A percentile compares a stretch with the other conserved stretches of the same genome.
Conservation (phyloP, 805 yeast genomes). For the Diddensiella caesifluorescens region DNA sequence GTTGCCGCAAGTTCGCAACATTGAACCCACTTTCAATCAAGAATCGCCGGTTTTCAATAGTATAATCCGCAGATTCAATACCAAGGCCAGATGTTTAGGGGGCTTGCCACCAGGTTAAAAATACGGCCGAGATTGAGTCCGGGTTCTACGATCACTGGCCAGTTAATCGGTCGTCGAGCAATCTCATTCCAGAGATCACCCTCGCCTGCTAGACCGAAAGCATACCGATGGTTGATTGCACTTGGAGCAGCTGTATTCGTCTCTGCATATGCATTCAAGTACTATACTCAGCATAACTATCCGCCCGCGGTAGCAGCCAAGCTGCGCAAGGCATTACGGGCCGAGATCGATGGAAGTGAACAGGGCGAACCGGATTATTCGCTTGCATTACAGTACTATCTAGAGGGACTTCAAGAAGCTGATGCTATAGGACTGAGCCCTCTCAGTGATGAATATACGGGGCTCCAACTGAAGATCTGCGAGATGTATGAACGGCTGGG, state of each 20-base stretch:
- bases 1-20: too few relatives aligned
- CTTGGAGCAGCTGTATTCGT: slow-evolving; percentile 11
- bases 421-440: slow-evolving; percentile 50
- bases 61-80: too few relatives aligned
- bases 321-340: slow-evolving; percentile 74
- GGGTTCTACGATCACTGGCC: too few relatives aligned
- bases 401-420: slow-evolving; percentile 66
- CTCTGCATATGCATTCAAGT: slow-evolving; percentile 17
- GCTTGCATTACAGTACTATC: slow-evolving; percentile 64
- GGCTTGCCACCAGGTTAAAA: not conserved
- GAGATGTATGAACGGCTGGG: slow-evolving; percentile 77
- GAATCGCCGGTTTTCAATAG: too few relatives aligned
- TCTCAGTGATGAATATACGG: slow-evolving; percentile 77
- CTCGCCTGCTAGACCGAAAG: slow-evolving; percentile 4
- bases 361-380: slow-evolving; percentile 48
- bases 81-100: not conserved
- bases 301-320: slow-evolving; percentile 65
- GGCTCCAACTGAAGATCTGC: slow-evolving; percentile 79
- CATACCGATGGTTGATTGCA: slow-evolving; percentile 17
- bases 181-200: slow-evolving; percentile 7
- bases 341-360: slow-evolving; percentile 65
- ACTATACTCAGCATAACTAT: slow-evolving; percentile 30
- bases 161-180: too few relatives aligned
- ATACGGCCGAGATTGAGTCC: not conserved
- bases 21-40: too few relatives aligned